phyloP scores from a whole-genome alignment of 352 stramenopile genomes.

The Phytophthora sansomeana region DNA sequence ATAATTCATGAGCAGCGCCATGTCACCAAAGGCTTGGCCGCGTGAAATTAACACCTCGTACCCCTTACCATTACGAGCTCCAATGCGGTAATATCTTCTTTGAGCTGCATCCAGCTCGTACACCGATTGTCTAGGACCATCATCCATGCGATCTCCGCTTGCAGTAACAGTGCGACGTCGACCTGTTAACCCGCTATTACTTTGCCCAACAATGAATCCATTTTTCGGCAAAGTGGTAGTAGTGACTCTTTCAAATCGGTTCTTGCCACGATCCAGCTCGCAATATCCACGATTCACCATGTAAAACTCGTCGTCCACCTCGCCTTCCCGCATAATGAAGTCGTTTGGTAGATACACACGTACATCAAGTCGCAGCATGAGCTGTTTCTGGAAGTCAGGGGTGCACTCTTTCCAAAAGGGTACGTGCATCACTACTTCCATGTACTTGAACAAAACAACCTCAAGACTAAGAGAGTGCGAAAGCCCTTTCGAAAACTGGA shows the following conservation, averaged over 20 bases:
- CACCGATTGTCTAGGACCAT: constrained; percentile 20
- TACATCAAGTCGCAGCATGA: constrained; percentile 61
- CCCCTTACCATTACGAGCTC: constrained; percentile 7
- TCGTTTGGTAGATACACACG: constrained; percentile 80
- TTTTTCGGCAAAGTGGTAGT: constrained; percentile 14
- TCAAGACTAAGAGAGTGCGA: constrained; percentile 65
- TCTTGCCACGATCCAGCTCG: constrained; percentile 38
- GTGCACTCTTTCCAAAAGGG: constrained; percentile 64
- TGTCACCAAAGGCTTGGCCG: constrained; percentile 57
- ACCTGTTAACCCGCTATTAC: constrained; percentile 12
- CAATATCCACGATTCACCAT: constrained; percentile 75
- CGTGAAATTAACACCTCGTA: constrained; percentile 24
- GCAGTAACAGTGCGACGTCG: constrained; percentile 10
- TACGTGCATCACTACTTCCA: constrained; percentile 66
- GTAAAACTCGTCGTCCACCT: constrained; percentile 72
- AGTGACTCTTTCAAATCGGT: constrained; percentile 44
- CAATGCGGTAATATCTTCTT: constrained; percentile 23
- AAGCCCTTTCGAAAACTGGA: constrained; percentile 56
- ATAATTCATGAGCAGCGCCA: constrained; percentile 69
- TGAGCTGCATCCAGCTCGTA: constrained; percentile 37
- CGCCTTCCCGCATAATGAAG: constrained; percentile 68
- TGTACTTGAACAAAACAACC: constrained; percentile 69
- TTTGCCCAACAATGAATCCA: constrained; percentile 8
- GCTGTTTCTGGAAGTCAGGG: constrained; percentile 73
- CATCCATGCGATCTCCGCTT: constrained; percentile 7